Percentiles rank a stretch among this genome's conserved stretches.
phyloP scores from a whole-genome alignment of 108 stramenopile species.

The Heterococcus sp. region DNA sequence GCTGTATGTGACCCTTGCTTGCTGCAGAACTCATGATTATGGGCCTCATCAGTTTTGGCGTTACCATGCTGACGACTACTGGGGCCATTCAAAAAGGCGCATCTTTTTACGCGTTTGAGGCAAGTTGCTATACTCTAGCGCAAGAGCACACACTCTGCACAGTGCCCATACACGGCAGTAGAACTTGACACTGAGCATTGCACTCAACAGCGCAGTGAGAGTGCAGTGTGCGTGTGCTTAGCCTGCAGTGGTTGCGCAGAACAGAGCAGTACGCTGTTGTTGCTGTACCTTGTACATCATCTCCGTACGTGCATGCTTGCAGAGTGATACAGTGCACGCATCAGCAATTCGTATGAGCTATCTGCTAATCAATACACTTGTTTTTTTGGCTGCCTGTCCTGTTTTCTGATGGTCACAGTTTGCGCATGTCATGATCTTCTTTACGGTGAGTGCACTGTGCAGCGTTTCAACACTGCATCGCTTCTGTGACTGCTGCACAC shows the following conservation, averaged over 20 bases:
- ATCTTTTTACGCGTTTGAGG: slow-evolving; percentile 34
- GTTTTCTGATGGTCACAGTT: neutral
- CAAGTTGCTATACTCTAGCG: neutral
- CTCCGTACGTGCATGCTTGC: too few species aligned
- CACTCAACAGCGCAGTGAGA: too few species aligned
- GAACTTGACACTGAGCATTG: too few species aligned
- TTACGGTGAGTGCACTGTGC: neutral
- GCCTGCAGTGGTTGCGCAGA: too few species aligned
- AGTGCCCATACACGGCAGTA: too few species aligned
- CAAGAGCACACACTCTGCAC: too few species aligned
- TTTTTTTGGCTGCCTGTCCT: neutral
- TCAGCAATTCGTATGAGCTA: too few species aligned
- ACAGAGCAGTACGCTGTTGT: too few species aligned
- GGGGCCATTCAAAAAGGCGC: slow-evolving; percentile 15
- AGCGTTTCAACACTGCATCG: neutral
- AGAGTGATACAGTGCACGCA: too few species aligned
- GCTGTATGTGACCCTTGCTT: neutral
- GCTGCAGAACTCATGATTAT: slow-evolving; percentile 47
- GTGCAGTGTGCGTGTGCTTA: too few species aligned
- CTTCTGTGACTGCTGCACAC: neutral
- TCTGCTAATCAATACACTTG: too few species aligned
- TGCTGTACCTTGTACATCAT: too few species aligned
- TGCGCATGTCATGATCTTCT: neutral
- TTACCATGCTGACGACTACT: slow-evolving; percentile 29
- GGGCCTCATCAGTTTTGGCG: slow-evolving; percentile 31